A percentile compares a stretch with the other conserved stretches of the same genome.
Conservation (phyloP, 225 moss, liverwort and hornwort genomes). For the Lunularia cruciata region DNA sequence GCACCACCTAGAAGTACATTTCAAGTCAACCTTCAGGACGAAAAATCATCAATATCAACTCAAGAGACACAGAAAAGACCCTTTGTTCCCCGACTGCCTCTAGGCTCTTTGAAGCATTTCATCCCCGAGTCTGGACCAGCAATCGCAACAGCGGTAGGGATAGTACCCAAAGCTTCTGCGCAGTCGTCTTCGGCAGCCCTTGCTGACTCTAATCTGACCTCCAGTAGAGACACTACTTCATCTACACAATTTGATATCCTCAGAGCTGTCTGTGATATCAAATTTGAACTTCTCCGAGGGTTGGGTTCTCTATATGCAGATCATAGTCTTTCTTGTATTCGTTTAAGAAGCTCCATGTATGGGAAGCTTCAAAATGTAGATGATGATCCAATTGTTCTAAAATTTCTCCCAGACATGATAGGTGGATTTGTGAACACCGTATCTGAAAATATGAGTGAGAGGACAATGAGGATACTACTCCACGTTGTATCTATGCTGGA, state of each 20-base stretch:
- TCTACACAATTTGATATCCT: conserved; percentile 35
- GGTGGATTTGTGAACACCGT: conserved; percentile 44
- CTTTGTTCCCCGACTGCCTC: conserved; percentile 37
- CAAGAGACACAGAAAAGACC: conserved; percentile 26
- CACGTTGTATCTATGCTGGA: conserved; percentile 54
- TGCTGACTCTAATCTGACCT: not conserved
- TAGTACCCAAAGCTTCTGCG: not conserved
- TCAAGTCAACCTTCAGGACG: not conserved
- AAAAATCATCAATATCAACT: not conserved
- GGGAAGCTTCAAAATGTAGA: conserved; percentile 23
- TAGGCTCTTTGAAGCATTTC: conserved; percentile 27
- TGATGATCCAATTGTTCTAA: conserved; percentile 38
- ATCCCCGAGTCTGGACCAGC: conserved; percentile 18
- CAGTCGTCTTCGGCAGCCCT: conserved; percentile 14
- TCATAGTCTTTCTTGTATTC: conserved; percentile 19
- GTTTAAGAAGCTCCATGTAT: conserved; percentile 24
- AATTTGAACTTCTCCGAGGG: conserved; percentile 37
- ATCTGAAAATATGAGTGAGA: conserved; percentile 2
- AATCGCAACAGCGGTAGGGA: not conserved
- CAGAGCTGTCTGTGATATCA: conserved; percentile 30
- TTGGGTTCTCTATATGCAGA: conserved; percentile 24
- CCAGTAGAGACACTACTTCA: not conserved
- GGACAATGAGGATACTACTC: conserved; percentile 49
- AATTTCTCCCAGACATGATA: conserved; percentile 62
- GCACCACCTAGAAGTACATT: not conserved